Percentiles rank a stretch among this genome's conserved stretches.
Conservation (phyloP, 2,329 filamentous ascomycete genomes). For the Helotiales sp. region DNA sequence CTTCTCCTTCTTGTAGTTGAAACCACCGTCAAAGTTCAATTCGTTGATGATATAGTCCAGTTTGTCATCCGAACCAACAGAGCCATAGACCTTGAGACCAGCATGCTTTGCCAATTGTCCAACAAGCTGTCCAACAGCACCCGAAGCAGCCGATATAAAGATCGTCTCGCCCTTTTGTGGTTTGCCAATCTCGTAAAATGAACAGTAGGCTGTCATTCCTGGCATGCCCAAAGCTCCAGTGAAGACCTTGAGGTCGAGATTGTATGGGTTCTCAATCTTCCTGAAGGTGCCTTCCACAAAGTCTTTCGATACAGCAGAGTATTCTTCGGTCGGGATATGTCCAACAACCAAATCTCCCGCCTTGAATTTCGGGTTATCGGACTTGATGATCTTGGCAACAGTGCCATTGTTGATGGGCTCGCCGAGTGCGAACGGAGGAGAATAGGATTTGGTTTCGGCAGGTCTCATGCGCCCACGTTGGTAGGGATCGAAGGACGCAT, state of each 20-base stretch:
- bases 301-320: conserved; percentile 52
- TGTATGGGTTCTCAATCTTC: conserved; percentile 69
- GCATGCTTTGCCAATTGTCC: conserved; percentile 79
- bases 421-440: conserved; percentile 59
- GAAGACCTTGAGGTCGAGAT: conserved; percentile 66
- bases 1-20: conserved; percentile 80
- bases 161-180: conserved; percentile 78
- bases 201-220: conserved; percentile 73
- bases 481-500: conserved; percentile 75
- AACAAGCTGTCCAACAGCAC: conserved; percentile 73
- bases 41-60: conserved; percentile 72
- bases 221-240: conserved; percentile 78
- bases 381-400: conserved; percentile 71
- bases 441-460: conserved; percentile 65
- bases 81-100: conserved; percentile 72
- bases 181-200: conserved; percentile 72
- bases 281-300: conserved; percentile 39
- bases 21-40: conserved; percentile 69
- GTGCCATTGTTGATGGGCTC: conserved; percentile 63
- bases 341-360: conserved; percentile 66
- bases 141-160: conserved; percentile 73
- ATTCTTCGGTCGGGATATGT: conserved; percentile 65
- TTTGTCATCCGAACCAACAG: conserved; percentile 75
- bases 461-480: conserved; percentile 77
- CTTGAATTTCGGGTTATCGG: conserved; percentile 61